A percentile compares a stretch with the other conserved stretches of the same genome.
These are phyloP conservation scores for Friedmanniomyces endolithicus DNA, from an alignment of 495 filamentous ascomycete species.

Conservation along the genomic window DNA sequence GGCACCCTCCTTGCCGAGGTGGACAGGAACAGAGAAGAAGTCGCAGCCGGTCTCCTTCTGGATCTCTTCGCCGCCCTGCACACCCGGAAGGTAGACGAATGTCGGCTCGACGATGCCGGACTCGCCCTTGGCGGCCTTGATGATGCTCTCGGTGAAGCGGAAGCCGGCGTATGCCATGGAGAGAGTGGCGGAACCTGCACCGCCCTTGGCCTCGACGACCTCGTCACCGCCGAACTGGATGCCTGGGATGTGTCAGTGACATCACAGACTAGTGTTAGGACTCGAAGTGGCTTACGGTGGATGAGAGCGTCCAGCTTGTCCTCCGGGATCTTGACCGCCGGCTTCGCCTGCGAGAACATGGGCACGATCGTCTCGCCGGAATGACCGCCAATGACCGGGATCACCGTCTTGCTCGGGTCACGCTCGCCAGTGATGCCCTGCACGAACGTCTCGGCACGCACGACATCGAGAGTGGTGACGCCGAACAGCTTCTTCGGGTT, in stretches of 20 bases:
- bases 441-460: constrained; percentile 94
- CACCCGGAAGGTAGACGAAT: constrained; percentile 84
- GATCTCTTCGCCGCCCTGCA: constrained; percentile 76
- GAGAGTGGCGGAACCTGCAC: constrained; percentile 84
- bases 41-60: constrained; percentile 69
- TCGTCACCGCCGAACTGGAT: constrained; percentile 98
- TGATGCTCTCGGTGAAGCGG: constrained; percentile 83
- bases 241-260: constrained; percentile 33
- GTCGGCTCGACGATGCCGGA: constrained; percentile 87
- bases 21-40: constrained; percentile 90
- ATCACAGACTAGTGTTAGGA: neutral
- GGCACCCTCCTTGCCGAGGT: constrained; percentile 80
- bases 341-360: constrained; percentile 81
- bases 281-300: constrained; percentile 48
- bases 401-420: constrained; percentile 64
- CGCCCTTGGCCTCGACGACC: constrained; percentile 96
- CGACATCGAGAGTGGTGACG: constrained; percentile 95
- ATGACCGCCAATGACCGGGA: constrained; percentile 94
- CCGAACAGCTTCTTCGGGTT: constrained; percentile 89
- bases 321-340: constrained; percentile 63
- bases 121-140: constrained; percentile 78
- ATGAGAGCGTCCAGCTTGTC: constrained; percentile 79
- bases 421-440: constrained; percentile 69
- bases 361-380: constrained; percentile 96
- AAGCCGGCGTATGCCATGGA: constrained; percentile 97